phyloP scores from a whole-genome alignment of 2,329 filamentous ascomycete genomes.

The Alternaria arbusti region DNA sequence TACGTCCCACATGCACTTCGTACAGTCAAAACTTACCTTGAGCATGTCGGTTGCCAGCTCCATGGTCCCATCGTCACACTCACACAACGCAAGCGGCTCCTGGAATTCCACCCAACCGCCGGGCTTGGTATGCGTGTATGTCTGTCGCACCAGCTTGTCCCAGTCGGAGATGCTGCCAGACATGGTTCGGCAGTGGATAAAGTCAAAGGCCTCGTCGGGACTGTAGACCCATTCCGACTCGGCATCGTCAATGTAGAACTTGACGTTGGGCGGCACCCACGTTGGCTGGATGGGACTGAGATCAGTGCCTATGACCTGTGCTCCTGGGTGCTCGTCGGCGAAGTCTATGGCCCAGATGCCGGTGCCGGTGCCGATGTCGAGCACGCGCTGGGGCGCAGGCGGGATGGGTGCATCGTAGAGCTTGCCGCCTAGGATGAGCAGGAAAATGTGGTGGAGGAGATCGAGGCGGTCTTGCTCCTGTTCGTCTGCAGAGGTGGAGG shows the following conservation, averaged over 20 bases:
- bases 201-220: conserved; percentile 44
- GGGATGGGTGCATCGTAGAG: conserved; percentile 44
- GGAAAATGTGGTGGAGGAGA: conserved; percentile 48
- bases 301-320: conserved; percentile 47
- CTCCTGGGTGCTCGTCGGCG: conserved; percentile 43
- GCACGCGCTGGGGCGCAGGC: conserved; percentile 28
- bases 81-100: conserved; percentile 41
- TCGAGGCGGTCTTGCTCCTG: conserved; percentile 49
- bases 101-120: conserved; percentile 48
- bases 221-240: conserved; percentile 49
- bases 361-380: conserved; percentile 51
- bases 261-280: conserved; percentile 49
- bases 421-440: conserved; percentile 44
- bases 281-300: conserved; percentile 48
- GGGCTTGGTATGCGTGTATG: conserved; percentile 35
- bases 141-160: conserved; percentile 34
- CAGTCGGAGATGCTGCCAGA: conserved; percentile 42
- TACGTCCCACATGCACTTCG: background rate
- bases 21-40: background rate
- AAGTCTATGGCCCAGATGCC: conserved; percentile 51
- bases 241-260: conserved; percentile 53
- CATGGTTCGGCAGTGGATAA: conserved; percentile 43
- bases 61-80: conserved; percentile 42
- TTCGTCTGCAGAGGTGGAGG: conserved; percentile 25
- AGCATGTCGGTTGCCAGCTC: conserved; percentile 28